Evolutionary conservation across 2,329 filamentous ascomycete genomes (phyloP), one percentile per base, ranked within the genome.

Genomic region (Waltergamsia citrina): DNA sequence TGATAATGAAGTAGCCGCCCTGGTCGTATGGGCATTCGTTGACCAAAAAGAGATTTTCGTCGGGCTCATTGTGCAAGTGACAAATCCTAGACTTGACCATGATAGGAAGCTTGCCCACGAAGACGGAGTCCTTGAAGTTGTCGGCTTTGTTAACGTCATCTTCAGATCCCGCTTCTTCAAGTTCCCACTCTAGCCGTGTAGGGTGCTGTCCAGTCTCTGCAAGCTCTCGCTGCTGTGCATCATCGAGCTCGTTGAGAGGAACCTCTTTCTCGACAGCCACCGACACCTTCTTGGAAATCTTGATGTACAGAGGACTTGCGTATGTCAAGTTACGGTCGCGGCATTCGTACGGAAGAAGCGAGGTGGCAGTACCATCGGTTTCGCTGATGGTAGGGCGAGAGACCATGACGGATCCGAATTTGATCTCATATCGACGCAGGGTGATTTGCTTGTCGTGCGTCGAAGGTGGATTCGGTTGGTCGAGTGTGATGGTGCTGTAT

Each of bases 1-100:
- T 98, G 70, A 98, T 98, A 49, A 98, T 86, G 53, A 98, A 98
- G 61, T 98, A 98, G 44, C 92, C 92, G 46, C 92, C 92, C 53
- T 95, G 92, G 52, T 98, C 92, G 57, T 95, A 98, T 1, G 92
- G 92, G 46, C 92, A 98, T 61, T 98, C 92, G 53, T 94, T 94
- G 58, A 93, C 80, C 30, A 84, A 71, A 55, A 94, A 96, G 2
- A 98, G 70, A 32, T 85, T 81, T 34, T 92, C 81, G 43, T 96
- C 90, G 32, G 77, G 75, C 52, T 93, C 76, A 45, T 82, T 80
- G 46, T 83, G 83, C 45, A 98, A 62, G 44, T 93, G 85, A 59
- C 92, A 98, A 48, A 94, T 92, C 59, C 90, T 85, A 20, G 88
- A 95, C 64, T 95, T 94, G 48, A 98, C 72, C 92, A 98, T 98